Base-by-base conservation (phyloP, 192 early-diverging fungal genomes). In the Podila verticillata region DNA sequence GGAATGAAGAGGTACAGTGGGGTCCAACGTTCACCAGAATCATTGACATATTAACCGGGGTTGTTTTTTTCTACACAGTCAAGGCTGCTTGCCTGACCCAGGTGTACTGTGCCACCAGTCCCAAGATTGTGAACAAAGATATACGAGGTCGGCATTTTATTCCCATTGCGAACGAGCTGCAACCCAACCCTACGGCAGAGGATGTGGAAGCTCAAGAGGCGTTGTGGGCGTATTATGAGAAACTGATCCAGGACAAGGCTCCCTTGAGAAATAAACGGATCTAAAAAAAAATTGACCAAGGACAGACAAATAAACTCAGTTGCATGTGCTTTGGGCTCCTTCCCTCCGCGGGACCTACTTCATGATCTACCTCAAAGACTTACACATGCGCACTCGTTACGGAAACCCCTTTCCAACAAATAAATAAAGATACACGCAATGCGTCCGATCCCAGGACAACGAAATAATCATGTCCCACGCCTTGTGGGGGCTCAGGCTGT, bases 81-180 rank as follows among this genome's bases (percentile, higher is more conserved):
- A 61, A 85, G 62, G 84, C 84, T 39, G 73, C 84, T 0, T 49
- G 35, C 7, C 5, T 83, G 32, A 82, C 84, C 8, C 84, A 83
- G 51, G 35, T 84, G n/a, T 87, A 85, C 36, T 34, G 69, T 35
- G 82, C 85, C 15, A 87, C 82, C 17, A 85, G 84, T 24, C 86
- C 86, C 49, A 77, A 87, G 51, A 59, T 85, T 31, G 71, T 83
- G 59, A 44, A 83, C 30, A 73, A 77, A 47, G 72, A 78, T 63
- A 39, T 44, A 30, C 70, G 70, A 20, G 61, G 61, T n/a, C 20
- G 36, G 9, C 54, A 63, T 35, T 72, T 72, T 35, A 29, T 35
- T 6, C 70, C 70, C 29, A 35, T 36, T 63, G 48, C 30, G 10
- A 48, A 56, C 19, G 7, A 34, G 8, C 28, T 29, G 29, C 28